Base-by-base conservation (phyloP, 1,284 basidiomycete species). In the Ustilago bromivora region DNA sequence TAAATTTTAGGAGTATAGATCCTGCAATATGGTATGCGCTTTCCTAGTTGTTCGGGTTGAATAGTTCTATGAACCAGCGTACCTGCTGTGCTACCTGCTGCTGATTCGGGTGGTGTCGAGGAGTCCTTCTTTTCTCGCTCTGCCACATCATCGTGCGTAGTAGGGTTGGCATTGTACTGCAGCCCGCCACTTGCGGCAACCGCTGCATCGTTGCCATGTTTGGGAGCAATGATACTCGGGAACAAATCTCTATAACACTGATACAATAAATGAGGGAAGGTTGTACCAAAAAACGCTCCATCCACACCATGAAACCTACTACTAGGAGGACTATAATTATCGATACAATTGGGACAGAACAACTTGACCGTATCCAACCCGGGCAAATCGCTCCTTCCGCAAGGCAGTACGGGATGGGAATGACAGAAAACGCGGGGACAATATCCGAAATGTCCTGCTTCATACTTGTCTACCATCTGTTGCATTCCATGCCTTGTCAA, bases 281-380 rank as follows among this genome's bases (percentile, higher is more conserved):
- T 98, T 0, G 97, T 98, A 28, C 97, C 97, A 88, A 99, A 99
- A 88, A 98, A 99, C 19, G 97, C 96, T 92, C 96, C 97, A 87
- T 99, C 97, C 36, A 99, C 94, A 28, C 94, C 93, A 85, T 95
- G 93, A 87, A 95, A 99, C 66, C 96, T 91, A 86, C 93, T 95
- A 87, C 94, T 96, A 4, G 96, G 96, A 2, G 97, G 97, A 1
- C 92, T 90, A 87, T 98, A 99, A 79, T 97, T 94, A 86, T 99
- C 97, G 80, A 96, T 93, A 87, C 97, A 99, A 87, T 97, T 98
- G 10, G 97, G 95, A 87, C 97, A 99, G 87, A 93, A 99, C 57
- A 99, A 90, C 87, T 99, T 99, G 84, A 99, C 97, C 0, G 96
- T 99, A 86, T 99, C 97, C 58, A 96, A 89, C n/a, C 96, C 96